Base-by-base conservation (phyloP, 1,139 yeast genomes). In the Debaryomycetaceae sp. region DNA sequence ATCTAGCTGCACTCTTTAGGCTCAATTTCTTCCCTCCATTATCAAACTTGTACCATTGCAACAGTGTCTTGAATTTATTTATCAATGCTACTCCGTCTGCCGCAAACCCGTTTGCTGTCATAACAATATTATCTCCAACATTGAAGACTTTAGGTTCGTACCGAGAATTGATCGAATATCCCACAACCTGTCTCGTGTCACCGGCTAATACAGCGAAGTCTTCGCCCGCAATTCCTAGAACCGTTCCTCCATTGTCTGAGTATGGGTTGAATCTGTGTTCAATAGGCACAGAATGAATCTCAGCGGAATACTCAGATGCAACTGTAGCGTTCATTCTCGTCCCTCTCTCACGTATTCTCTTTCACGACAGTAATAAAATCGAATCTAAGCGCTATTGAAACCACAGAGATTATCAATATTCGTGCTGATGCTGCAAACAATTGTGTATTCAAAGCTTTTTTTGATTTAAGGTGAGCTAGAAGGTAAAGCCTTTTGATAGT, bases 161-260 rank as follows among this genome's bases (percentile, higher is more conserved):
- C 60, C 99, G 81, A 20, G 97, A 84, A 64, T 93, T 90, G 66
- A 93, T 95, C 51, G 90, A 85, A 70, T 89, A 93, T 34, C 97
- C 99, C 34, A 87, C 85, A 6, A 96, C 90, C 63, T 87, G 96
- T 72, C 99, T 85, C 20, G 99, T 93, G 66, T 95, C 99, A 42
- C 99, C 98, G 1, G 99, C 99, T 50, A 93, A 76, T 36, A 93
- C 95, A 30, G 97, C 97, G 60, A 90, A 93, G 66, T 93, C 98
- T 62, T 88, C 88, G 41, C 99, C 99, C 3, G 99, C 97, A 67
- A 93, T 93, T 48, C 98, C 99, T 54, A 93, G 73, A 46, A 91
- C 93, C 6, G 98, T 91, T 58, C 99, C 99, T 55, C 99, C 99
- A 60, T 91, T 90, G 66, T 93, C 97, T 42, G 95, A 76, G 71